Conservation (phyloP, 164 flowering plant species). For the Liriodendron chinense region DNA sequence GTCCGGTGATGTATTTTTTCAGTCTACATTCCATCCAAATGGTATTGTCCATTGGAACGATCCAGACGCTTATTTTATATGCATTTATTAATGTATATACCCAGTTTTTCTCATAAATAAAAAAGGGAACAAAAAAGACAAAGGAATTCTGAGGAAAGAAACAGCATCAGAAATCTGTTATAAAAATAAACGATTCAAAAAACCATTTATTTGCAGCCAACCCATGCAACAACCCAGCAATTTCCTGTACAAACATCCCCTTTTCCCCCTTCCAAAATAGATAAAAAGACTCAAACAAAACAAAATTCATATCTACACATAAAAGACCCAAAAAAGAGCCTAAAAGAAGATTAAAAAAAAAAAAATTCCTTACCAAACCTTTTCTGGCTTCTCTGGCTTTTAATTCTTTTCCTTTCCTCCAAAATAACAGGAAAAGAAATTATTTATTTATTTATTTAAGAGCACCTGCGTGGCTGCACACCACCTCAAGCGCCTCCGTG, state of each 20-base stretch:
- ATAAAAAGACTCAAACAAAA: background rate
- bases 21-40: no score
- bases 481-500: slow-evolving; percentile 62
- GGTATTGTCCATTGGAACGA: no score
- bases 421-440: background rate
- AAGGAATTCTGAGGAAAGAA: background rate
- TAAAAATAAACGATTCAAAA: background rate
- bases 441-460: slow-evolving; percentile 1
- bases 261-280: background rate
- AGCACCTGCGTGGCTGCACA: slow-evolving; percentile 57
- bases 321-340: background rate
- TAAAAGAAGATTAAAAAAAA: background rate
- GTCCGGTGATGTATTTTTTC: no score
- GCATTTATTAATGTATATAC: no score
- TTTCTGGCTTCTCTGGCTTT: background rate
- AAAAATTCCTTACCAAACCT: background rate
- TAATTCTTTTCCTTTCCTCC: background rate
- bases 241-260: slow-evolving; percentile 10
- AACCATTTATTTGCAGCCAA: background rate
- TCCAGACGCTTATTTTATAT: no score
- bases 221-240: slow-evolving; percentile 1
- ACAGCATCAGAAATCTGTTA: background rate
- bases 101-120: no score
- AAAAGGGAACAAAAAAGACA: background rate
- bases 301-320: slow-evolving; percentile 12